Conservation (phyloP, 1,139 yeast species). For the Debaryomyces coudertii region DNA sequence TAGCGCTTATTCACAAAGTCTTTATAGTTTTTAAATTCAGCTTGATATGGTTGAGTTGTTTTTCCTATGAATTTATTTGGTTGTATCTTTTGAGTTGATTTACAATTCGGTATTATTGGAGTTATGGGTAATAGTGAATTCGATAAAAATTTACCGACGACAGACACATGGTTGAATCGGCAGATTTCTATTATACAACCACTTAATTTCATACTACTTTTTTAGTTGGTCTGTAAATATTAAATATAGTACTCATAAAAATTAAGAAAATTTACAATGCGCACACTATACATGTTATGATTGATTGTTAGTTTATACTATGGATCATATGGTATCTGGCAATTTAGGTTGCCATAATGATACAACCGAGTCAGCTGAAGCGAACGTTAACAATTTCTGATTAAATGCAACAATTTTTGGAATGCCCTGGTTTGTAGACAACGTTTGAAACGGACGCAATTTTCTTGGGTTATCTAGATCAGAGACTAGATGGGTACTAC, state of each 20-base stretch:
- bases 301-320: not conserved
- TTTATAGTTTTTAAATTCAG: not conserved
- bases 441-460: slow-evolving; percentile 28
- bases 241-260: not conserved
- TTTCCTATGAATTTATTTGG: slow-evolving; percentile 1
- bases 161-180: not conserved
- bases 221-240: not conserved
- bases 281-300: not conserved
- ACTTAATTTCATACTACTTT: slow-evolving; percentile 1
- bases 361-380: slow-evolving; percentile 72
- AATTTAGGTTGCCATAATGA: slow-evolving; percentile 42
- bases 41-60: not conserved
- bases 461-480: slow-evolving; percentile 25
- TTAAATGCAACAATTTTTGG: slow-evolving; percentile 75
- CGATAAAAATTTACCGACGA: not conserved
- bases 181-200: not conserved
- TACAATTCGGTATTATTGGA: not conserved
- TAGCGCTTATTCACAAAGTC: slow-evolving; percentile 1
- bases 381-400: slow-evolving; percentile 75
- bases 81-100: not conserved
- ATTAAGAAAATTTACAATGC: not conserved
- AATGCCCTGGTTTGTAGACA: slow-evolving; percentile 33
- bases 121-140: not conserved
- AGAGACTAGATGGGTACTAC: slow-evolving; percentile 20
- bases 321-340: slow-evolving; percentile 1